These are phyloP conservation scores for Boletus semigastroideus DNA, from an alignment of 1,284 basidiomycete genomes.

Conservation along the genomic window DNA sequence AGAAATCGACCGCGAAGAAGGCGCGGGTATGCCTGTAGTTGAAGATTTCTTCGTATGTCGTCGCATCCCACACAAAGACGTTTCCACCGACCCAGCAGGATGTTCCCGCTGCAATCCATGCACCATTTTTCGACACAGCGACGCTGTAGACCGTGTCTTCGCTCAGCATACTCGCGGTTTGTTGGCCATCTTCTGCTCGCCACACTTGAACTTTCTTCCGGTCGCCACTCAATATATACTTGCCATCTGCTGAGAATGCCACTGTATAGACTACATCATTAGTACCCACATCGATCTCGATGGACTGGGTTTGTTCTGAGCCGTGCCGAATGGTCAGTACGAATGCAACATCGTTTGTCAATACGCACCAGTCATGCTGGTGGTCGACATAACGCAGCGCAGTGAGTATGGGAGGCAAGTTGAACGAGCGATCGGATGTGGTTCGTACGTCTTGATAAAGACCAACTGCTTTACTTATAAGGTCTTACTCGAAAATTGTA, in stretches of 20 bases:
- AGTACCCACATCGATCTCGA: neutral
- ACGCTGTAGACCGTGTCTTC: neutral
- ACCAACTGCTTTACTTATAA: too few relatives aligned
- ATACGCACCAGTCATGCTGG: too few relatives aligned
- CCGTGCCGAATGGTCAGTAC: too few relatives aligned
- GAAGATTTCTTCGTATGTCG: neutral
- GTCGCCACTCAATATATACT: neutral
- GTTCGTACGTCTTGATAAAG: too few relatives aligned
- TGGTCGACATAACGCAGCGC: too few relatives aligned
- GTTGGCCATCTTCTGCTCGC: neutral
- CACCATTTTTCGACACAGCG: neutral
- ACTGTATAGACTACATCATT: neutral
- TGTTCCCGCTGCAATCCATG: neutral
- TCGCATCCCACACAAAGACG: neutral
- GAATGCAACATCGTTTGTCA: too few relatives aligned
- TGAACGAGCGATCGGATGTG: too few relatives aligned
- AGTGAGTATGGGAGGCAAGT: too few relatives aligned
- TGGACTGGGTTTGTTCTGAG: too few relatives aligned
- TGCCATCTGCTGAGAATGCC: neutral
- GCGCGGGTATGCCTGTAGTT: neutral
- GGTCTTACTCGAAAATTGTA: too few relatives aligned
- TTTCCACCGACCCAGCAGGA: neutral
- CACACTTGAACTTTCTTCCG: neutral
- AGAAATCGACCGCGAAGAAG: neutral
- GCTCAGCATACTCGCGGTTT: neutral